phyloP scores from a whole-genome alignment of 2,329 filamentous ascomycete species.

The Fusarium sp. region DNA sequence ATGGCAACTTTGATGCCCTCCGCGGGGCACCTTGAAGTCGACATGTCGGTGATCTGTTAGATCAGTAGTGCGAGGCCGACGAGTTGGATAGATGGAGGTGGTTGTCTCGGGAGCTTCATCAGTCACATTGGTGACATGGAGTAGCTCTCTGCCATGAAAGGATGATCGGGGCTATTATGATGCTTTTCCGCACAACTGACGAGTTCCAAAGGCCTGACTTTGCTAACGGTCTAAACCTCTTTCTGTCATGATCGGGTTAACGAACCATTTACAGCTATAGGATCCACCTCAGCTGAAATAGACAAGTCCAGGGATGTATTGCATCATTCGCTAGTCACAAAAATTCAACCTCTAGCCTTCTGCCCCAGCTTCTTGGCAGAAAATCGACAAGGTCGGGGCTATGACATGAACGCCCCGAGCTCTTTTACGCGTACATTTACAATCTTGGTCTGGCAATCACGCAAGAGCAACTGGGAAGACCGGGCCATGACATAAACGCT shows the following conservation, averaged over 20 bases:
- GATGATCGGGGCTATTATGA: background rate
- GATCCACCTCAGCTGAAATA: background rate
- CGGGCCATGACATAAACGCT: background rate
- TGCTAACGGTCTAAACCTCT: background rate
- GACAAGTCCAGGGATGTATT: background rate
- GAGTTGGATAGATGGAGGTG: background rate
- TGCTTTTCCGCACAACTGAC: background rate
- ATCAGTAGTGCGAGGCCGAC: background rate
- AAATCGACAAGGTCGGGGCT: background rate
- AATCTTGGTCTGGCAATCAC: background rate
- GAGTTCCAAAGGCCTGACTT: background rate
- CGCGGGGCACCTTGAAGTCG: background rate
- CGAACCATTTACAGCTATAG: background rate
- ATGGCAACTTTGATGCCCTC: background rate
- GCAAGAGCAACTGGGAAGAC: background rate
- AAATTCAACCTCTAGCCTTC: background rate
- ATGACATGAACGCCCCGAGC: background rate
- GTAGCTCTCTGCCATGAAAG: background rate
- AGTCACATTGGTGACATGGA: background rate
- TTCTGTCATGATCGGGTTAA: background rate
- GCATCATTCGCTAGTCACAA: background rate
- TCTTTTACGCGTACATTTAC: background rate
- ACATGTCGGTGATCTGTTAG: background rate
- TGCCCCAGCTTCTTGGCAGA: background rate
- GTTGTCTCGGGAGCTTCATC: background rate